Base-by-base conservation (phyloP, 2,329 filamentous ascomycete species). In the Stemphylium vesicarium region DNA sequence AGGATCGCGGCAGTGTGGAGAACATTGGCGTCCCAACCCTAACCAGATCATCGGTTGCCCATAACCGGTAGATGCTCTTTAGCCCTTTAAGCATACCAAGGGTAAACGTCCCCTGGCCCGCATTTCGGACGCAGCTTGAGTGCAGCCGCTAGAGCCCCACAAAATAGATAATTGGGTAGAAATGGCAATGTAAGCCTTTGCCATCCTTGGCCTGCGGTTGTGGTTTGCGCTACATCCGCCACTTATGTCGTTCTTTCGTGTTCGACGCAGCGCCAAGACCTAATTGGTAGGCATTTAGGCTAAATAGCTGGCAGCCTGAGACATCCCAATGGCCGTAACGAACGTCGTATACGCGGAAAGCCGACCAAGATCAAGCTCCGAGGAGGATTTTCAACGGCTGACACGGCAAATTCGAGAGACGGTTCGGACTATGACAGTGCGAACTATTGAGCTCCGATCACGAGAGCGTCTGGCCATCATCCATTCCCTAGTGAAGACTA, bases 51-150 rank as follows among this genome's bases (percentile, higher is more conserved):
- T 54, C 45, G 43, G 37, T 54, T 32, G 36, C 22, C 31, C 35
- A 43, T 20, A 15, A 40, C 43, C 43, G 36, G 46, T 50, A 38
- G 45, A 24, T 46, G 10, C 33, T 42, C 18, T 49, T 50, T 56
- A 42, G 16, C 52, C 58, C 56, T 38, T 56, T 40, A 56, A 61
- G 52, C 49, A 53, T 42, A 39, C 56, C 46, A 61, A 56, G 56
- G 37, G 18, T 31, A 24, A 53, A 50, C 37, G 35, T 37, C 37
- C 41, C 26, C 52, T 59, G 41, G 51, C 51, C 44, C 41, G 41
- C 33, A 35, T 41, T 24, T 36, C 40, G 16, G 40, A 31, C n/a
- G 37, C 52, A 36, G 24, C 41, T 32, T 35, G 31, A 53, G 18
- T 29, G 33, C 6, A 8, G 44, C 39, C 54, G 43, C 43, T 31